phyloP scores from a whole-genome alignment of 2,329 filamentous ascomycete species.

The Colletotrichum gigasporum region DNA sequence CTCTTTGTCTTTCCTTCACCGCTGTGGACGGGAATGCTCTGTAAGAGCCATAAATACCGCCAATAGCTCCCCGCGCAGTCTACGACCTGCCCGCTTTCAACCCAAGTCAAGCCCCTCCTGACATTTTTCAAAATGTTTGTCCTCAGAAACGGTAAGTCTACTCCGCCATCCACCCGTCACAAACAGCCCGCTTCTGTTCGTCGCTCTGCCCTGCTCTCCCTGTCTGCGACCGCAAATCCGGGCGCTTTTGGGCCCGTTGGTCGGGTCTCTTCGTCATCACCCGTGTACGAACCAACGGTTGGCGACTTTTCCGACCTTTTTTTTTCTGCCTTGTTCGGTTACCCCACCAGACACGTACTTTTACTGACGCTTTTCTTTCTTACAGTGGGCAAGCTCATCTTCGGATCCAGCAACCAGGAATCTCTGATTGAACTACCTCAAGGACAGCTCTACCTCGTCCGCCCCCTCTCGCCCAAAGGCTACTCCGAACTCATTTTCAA shows the following conservation, averaged over 20 bases:
- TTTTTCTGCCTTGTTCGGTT: not conserved
- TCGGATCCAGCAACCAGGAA: slow-evolving; percentile 87
- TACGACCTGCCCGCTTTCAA: slow-evolving; percentile 8
- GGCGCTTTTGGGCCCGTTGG: not conserved
- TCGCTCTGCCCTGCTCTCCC: not conserved
- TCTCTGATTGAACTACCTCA: slow-evolving; percentile 93
- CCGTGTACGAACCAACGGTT: not conserved
- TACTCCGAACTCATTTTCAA: slow-evolving; percentile 99
- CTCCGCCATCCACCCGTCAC: slow-evolving; percentile 19
- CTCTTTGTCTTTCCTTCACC: slow-evolving; percentile 10
- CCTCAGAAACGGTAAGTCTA: slow-evolving; percentile 48
- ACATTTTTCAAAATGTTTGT: slow-evolving; percentile 46
- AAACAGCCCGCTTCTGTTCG: not conserved
- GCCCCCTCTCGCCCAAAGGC: slow-evolving; percentile 93
- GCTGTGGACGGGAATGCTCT: slow-evolving; percentile 17
- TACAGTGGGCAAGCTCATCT: slow-evolving; percentile 90
- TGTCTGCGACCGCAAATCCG: not conserved
- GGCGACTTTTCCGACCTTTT: slow-evolving; percentile 1
- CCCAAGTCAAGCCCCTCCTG: slow-evolving; percentile 9
- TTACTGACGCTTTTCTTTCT: slow-evolving; percentile 18
- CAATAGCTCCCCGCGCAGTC: slow-evolving; percentile 1
- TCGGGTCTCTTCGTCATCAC: slow-evolving; percentile 5
- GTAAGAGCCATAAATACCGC: slow-evolving; percentile 21
- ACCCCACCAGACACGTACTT: not conserved
- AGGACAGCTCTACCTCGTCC: slow-evolving; percentile 96